Conservation (phyloP, 2,329 filamentous ascomycete species). For the Aurifilum marmelostoma region DNA sequence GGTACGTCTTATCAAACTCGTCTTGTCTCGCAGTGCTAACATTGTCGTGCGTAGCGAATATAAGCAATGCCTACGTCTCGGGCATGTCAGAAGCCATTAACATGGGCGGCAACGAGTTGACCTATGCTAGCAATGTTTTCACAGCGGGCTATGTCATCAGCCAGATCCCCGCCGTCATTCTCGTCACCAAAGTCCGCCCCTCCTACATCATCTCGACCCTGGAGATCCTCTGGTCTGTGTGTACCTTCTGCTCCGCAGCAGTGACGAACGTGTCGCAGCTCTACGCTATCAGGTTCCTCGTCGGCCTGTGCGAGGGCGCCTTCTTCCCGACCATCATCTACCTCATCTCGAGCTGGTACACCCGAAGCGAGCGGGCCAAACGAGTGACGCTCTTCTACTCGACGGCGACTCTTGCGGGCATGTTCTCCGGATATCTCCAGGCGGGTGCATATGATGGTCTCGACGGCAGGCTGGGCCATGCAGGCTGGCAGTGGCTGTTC, state of each 20-base stretch:
- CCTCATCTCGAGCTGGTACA: conserved; percentile 29
- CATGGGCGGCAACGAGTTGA: conserved; percentile 26
- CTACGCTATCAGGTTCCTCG: conserved; percentile 25
- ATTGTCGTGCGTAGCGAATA: conserved; percentile 3
- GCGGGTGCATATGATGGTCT: conserved; percentile 53
- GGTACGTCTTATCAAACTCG: too few relatives aligned
- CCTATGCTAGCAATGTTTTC: conserved; percentile 26
- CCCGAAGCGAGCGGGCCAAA: conserved; percentile 23
- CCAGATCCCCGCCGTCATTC: conserved; percentile 26
- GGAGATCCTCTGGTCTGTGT: conserved; percentile 26
- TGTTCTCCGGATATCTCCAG: conserved; percentile 55
- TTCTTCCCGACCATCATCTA: conserved; percentile 31
- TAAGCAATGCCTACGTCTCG: conserved; percentile 29
- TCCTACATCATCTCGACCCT: conserved; percentile 27
- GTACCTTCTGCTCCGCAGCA: conserved; percentile 27
- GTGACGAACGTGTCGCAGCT: conserved; percentile 28
- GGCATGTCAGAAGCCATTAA: conserved; percentile 27
- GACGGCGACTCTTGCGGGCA: conserved; percentile 42
- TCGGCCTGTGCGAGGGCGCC: conserved; percentile 27
- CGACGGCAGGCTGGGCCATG: conserved; percentile 48
- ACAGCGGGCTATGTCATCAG: conserved; percentile 27
- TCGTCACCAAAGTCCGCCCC: conserved; percentile 24
- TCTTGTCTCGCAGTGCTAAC: not conserved
- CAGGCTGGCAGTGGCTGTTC: conserved; percentile 54
- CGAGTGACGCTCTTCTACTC: conserved; percentile 28